These are phyloP conservation scores for Pseudomicrostroma phylloplanum DNA, from an alignment of 1,284 basidiomycete genomes.

Conservation along the genomic window DNA sequence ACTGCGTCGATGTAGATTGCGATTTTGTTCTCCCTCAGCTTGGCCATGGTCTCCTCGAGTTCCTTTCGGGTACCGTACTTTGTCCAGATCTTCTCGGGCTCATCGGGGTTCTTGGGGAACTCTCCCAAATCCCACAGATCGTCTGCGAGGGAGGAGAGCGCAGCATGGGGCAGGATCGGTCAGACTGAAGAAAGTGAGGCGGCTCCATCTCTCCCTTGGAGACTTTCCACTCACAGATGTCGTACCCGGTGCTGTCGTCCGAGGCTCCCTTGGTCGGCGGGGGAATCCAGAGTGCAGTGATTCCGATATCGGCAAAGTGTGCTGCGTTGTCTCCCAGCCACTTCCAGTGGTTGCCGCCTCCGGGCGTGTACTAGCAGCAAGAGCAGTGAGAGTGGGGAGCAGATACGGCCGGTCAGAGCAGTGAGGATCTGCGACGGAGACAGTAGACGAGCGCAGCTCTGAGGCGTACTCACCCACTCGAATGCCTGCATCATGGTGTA, in stretches of 20 bases:
- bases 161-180: neutral
- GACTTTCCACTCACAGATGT: slow-evolving; percentile 48
- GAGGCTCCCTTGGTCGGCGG: slow-evolving; percentile 52
- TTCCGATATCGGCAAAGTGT: slow-evolving; percentile 66
- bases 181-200: neutral
- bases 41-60: slow-evolving; percentile 63
- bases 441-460: neutral
- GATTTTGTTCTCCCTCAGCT: slow-evolving; percentile 52
- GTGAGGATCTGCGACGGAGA: neutral
- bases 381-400: neutral
- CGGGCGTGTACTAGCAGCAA: slow-evolving; percentile 52
- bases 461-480: slow-evolving; percentile 19
- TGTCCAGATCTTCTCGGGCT: slow-evolving; percentile 56
- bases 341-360: slow-evolving; percentile 65
- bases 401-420: neutral
- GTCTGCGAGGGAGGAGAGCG: slow-evolving; percentile 15
- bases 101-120: slow-evolving; percentile 63
- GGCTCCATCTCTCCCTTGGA: neutral
- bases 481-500: slow-evolving; percentile 37
- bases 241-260: slow-evolving; percentile 53
- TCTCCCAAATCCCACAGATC: slow-evolving; percentile 64
- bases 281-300: slow-evolving; percentile 67
- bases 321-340: slow-evolving; percentile 69
- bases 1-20: slow-evolving; percentile 55
- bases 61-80: slow-evolving; percentile 86